Percentiles rank a stretch among this genome's conserved stretches.
Evolutionary conservation across 331 rosid species (phyloP).

Genomic region (Erythrophleum ivorense): DNA sequence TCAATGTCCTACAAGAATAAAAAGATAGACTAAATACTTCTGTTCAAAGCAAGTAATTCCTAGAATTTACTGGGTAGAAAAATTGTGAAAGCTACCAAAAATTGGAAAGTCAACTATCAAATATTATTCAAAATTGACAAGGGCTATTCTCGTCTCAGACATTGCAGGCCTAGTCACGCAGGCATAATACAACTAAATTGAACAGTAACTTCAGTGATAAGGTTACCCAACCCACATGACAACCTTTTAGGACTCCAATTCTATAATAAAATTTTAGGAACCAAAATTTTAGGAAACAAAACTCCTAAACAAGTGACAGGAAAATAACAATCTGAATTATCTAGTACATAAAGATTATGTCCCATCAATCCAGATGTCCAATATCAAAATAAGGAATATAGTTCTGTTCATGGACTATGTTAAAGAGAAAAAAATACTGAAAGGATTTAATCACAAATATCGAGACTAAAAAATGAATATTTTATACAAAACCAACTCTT

Average conservation of each 20-base stretch:
- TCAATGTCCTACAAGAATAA: conserved; percentile 67
- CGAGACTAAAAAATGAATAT: not conserved
- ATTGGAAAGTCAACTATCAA: not conserved
- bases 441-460: not conserved
- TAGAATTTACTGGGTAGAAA: conserved; percentile 5
- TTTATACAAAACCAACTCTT: not conserved
- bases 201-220: not conserved
- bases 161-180: not conserved
- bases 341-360: not conserved
- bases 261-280: not conserved
- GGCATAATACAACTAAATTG: too few relatives aligned
- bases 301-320: not conserved
- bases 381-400: conserved; percentile 17
- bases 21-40: conserved; percentile 5
- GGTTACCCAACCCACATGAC: not conserved
- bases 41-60: not conserved
- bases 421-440: not conserved
- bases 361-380: not conserved
- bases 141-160: not conserved
- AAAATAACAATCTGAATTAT: not conserved
- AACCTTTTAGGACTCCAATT: not conserved
- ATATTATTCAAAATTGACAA: not conserved
- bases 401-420: conserved; percentile 10
- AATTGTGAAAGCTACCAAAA: not conserved
- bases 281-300: not conserved